These are phyloP conservation scores for Elsinoe ampelina DNA, from an alignment of 2,329 filamentous ascomycete species.

Conservation along the genomic window DNA sequence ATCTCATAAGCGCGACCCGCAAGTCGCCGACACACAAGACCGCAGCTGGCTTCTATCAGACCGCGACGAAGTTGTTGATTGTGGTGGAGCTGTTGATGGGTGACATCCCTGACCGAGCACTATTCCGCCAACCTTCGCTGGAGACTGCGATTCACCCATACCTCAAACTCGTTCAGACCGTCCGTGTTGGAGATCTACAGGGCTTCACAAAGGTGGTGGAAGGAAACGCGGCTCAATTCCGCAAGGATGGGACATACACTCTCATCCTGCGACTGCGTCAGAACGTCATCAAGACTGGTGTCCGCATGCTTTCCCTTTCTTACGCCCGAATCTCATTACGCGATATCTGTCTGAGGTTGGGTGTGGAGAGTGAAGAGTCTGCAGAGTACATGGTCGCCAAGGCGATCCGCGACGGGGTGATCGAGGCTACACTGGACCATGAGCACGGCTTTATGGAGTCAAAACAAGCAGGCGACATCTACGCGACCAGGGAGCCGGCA, in stretches of 20 bases:
- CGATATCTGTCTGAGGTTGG: constrained; percentile 92
- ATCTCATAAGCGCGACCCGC: constrained; percentile 83
- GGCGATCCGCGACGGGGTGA: constrained; percentile 93
- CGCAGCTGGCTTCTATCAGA: constrained; percentile 89
- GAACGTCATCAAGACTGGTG: constrained; percentile 98
- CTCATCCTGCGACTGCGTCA: constrained; percentile 89
- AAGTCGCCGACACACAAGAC: constrained; percentile 87
- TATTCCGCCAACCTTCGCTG: constrained; percentile 81
- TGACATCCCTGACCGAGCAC: constrained; percentile 89
- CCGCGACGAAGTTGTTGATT: constrained; percentile 89
- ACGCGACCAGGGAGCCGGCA: constrained; percentile 87
- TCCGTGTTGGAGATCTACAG: constrained; percentile 90
- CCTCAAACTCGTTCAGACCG: constrained; percentile 85
- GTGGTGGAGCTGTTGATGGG: constrained; percentile 97
- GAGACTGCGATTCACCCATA: constrained; percentile 87
- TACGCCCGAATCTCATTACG: constrained; percentile 95
- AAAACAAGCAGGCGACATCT: constrained; percentile 91
- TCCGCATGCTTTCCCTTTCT: constrained; percentile 96
- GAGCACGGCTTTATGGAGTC: constrained; percentile 98
- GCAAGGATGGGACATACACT: constrained; percentile 88
- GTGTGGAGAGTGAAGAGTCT: constrained; percentile 89
- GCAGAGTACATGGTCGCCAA: constrained; percentile 99
- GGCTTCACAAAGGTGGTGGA: constrained; percentile 84
- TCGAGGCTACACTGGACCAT: constrained; percentile 87
- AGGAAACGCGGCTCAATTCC: constrained; percentile 73